These are phyloP conservation scores for Populus alba DNA, from an alignment of 345 rosid genomes.

Conservation along the genomic window DNA sequence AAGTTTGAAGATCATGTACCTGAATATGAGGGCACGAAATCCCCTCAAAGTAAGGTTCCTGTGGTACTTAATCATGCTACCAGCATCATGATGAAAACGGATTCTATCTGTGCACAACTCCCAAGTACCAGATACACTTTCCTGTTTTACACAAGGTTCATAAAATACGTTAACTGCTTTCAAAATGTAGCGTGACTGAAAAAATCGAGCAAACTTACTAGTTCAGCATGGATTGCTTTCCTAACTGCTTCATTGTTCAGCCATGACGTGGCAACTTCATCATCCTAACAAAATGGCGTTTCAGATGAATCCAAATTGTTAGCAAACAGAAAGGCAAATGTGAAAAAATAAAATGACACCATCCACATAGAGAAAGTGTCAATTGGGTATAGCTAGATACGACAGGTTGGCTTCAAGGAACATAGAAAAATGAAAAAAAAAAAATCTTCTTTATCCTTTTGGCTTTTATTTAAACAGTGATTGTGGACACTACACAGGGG, in stretches of 20 bases:
- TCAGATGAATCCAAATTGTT: neutral
- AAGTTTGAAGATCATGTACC: constrained; percentile 36
- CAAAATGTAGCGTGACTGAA: neutral
- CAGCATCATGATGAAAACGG: constrained; percentile 39
- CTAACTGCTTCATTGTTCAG: constrained; percentile 64
- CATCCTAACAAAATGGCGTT: constrained; percentile 46
- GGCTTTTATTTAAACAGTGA: neutral
- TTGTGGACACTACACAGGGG: too few relatives aligned
- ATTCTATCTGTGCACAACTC: constrained; percentile 46
- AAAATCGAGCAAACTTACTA: constrained; percentile 33
- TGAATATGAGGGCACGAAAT: constrained; percentile 74
- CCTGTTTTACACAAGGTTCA: constrained; percentile 27
- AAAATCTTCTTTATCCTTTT: neutral
- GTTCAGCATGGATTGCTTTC: constrained; percentile 65
- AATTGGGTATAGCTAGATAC: neutral
- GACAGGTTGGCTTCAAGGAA: neutral
- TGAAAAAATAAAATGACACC: neutral
- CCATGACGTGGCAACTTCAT: constrained; percentile 75
- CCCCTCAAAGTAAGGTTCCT: constrained; percentile 74
- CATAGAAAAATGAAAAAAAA: neutral
- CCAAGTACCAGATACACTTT: constrained; percentile 48
- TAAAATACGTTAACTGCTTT: neutral
- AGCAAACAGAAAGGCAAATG: neutral
- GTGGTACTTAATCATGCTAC: constrained; percentile 84
- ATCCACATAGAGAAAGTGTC: neutral